Conservation (phyloP, 768 basidiomycete genomes). For the Gloeostereum incarnatum region DNA sequence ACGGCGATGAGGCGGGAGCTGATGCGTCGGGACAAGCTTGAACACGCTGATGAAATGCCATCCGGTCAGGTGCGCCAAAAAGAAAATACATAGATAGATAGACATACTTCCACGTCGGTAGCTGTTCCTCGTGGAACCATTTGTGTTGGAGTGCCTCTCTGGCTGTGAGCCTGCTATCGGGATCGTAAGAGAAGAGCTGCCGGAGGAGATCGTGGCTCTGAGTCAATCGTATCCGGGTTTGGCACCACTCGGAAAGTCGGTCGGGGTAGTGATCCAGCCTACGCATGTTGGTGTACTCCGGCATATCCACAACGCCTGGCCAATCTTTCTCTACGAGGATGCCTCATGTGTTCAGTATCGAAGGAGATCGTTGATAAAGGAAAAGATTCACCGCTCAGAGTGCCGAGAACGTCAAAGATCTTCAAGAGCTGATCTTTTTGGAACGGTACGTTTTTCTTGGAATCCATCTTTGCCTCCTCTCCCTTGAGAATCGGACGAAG, state of each 20-base stretch:
- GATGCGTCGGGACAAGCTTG: conserved; percentile 47
- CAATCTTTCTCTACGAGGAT: conserved; percentile 83
- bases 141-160: conserved; percentile 72
- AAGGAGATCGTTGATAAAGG: no score
- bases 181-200: conserved; percentile 84
- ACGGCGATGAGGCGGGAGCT: conserved; percentile 77
- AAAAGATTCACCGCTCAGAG: no score
- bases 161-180: conserved; percentile 77
- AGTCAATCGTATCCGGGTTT: conserved; percentile 45
- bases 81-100: not conserved
- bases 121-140: conserved; percentile 92
- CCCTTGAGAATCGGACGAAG: conserved; percentile 97
- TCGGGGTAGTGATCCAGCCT: conserved; percentile 57
- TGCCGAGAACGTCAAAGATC: conserved; percentile 94
- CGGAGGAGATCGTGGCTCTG: conserved; percentile 79
- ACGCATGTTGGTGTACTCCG: conserved; percentile 79
- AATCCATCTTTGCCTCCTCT: conserved; percentile 95
- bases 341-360: no score
- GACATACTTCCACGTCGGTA: conserved; percentile 76
- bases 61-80: not conserved
- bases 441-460: conserved; percentile 96
- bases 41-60: conserved; percentile 79
- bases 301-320: conserved; percentile 80
- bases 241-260: conserved; percentile 72
- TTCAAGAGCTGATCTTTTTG: conserved; percentile 91